Conservation (phyloP, 768 basidiomycete genomes). For the Phylloporus sp. region DNA sequence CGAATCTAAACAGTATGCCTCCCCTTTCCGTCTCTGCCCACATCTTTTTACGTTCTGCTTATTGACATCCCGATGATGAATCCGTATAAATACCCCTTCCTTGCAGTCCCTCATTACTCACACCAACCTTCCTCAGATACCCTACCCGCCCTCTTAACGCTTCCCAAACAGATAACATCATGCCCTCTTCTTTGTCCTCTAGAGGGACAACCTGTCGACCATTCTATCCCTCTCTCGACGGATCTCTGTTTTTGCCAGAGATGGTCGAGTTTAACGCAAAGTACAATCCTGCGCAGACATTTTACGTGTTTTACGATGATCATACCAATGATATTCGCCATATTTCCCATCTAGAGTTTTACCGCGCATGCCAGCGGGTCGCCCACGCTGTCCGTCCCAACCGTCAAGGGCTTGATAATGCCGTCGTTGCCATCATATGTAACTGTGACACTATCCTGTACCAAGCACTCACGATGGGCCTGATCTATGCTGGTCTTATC, state of each 20-base stretch:
- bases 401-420: slow-evolving; percentile 29
- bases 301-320: slow-evolving; percentile 31
- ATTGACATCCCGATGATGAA: not conserved
- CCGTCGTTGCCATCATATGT: slow-evolving; percentile 36
- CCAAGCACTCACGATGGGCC: slow-evolving; percentile 38
- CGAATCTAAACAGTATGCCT: not conserved
- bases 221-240: slow-evolving; percentile 30
- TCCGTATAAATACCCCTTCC: not conserved
- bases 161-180: not conserved
- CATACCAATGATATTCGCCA: slow-evolving; percentile 13
- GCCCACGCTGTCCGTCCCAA: slow-evolving; percentile 38
- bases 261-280: slow-evolving; percentile 25
- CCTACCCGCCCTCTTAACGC: not conserved
- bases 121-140: not conserved
- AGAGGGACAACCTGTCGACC: not conserved
- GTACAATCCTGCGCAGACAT: slow-evolving; percentile 30
- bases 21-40: not conserved
- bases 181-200: not conserved
- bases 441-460: slow-evolving; percentile 40
- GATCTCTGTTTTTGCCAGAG: slow-evolving; percentile 26
- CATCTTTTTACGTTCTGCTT: not conserved
- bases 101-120: not conserved
- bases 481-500: slow-evolving; percentile 14
- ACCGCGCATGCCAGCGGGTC: slow-evolving; percentile 41
- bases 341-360: slow-evolving; percentile 43